Percentiles rank a stretch among this genome's conserved stretches.
These are phyloP conservation scores for Leccinum disarticulatum DNA, from an alignment of 768 basidiomycete species.

Conservation along the genomic window DNA sequence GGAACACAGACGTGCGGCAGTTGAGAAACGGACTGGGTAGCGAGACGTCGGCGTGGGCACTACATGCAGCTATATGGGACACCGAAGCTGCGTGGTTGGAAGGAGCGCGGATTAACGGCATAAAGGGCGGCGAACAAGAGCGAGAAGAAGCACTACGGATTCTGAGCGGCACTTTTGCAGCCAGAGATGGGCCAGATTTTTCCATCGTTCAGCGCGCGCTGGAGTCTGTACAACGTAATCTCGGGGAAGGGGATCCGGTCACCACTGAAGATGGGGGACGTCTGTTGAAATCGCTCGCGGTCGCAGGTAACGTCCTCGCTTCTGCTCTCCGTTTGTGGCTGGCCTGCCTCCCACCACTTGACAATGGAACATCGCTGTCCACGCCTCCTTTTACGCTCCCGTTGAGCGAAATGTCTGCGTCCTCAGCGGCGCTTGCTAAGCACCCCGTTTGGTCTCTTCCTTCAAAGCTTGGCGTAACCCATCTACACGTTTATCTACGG, in stretches of 20 bases:
- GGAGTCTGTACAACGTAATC: slow-evolving; percentile 32
- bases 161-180: slow-evolving; percentile 40
- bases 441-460: slow-evolving; percentile 52
- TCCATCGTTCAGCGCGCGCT: slow-evolving; percentile 39
- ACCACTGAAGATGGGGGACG: slow-evolving; percentile 7
- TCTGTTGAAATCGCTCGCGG: slow-evolving; percentile 32
- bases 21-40: slow-evolving; percentile 36
- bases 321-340: slow-evolving; percentile 64
- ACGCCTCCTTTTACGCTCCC: slow-evolving; percentile 64
- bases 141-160: slow-evolving; percentile 39
- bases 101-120: slow-evolving; percentile 70
- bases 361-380: slow-evolving; percentile 36
- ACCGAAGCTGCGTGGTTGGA: slow-evolving; percentile 67
- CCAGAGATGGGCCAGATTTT: slow-evolving; percentile 33
- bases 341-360: slow-evolving; percentile 50
- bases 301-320: slow-evolving; percentile 38
- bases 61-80: slow-evolving; percentile 40
- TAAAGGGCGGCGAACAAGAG: slow-evolving; percentile 66
- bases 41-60: slow-evolving; percentile 22
- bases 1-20: slow-evolving; percentile 58
- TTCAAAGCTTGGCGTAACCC: background rate
- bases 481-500: slow-evolving; percentile 32
- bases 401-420: slow-evolving; percentile 51
- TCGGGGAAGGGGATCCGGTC: slow-evolving; percentile 8
- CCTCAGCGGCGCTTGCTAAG: slow-evolving; percentile 49